Percentiles rank a stretch among this genome's conserved stretches.
phyloP scores from a whole-genome alignment of 768 basidiomycete species.

The Boletus edulis region DNA sequence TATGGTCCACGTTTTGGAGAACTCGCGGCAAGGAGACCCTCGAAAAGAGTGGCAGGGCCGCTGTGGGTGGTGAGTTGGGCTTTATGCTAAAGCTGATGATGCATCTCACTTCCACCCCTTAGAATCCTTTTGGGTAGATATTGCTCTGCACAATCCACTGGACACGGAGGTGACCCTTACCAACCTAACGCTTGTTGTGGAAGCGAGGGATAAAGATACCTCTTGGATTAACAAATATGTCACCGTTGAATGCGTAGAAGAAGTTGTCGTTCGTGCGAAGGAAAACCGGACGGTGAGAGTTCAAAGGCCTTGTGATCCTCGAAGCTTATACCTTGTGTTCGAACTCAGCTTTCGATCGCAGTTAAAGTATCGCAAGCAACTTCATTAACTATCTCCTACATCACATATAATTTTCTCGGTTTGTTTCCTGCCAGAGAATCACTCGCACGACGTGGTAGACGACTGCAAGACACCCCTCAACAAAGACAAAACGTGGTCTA shows the following conservation, averaged over 20 bases:
- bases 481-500: slow-evolving; percentile 72
- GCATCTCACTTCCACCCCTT: slow-evolving; percentile 1
- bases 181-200: slow-evolving; percentile 56
- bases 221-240: slow-evolving; percentile 40
- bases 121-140: slow-evolving; percentile 80
- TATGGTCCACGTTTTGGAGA: slow-evolving; percentile 63
- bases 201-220: slow-evolving; percentile 31
- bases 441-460: slow-evolving; percentile 65
- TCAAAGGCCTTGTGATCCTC: not conserved
- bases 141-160: slow-evolving; percentile 68
- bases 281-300: slow-evolving; percentile 62
- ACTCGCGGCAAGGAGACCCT: slow-evolving; percentile 52
- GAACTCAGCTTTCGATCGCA: slow-evolving; percentile 56
- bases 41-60: slow-evolving; percentile 54
- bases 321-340: not conserved
- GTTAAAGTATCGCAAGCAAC: slow-evolving; percentile 52
- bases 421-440: slow-evolving; percentile 67
- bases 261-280: slow-evolving; percentile 58
- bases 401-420: slow-evolving; percentile 68
- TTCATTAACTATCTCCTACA: slow-evolving; percentile 54
- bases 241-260: slow-evolving; percentile 58
- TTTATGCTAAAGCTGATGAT: not conserved
- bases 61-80: slow-evolving; percentile 53
- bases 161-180: slow-evolving; percentile 70
- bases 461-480: slow-evolving; percentile 71